Conservation (phyloP, 1,139 yeast species). For the Groenewaldozyma auringiensis region DNA sequence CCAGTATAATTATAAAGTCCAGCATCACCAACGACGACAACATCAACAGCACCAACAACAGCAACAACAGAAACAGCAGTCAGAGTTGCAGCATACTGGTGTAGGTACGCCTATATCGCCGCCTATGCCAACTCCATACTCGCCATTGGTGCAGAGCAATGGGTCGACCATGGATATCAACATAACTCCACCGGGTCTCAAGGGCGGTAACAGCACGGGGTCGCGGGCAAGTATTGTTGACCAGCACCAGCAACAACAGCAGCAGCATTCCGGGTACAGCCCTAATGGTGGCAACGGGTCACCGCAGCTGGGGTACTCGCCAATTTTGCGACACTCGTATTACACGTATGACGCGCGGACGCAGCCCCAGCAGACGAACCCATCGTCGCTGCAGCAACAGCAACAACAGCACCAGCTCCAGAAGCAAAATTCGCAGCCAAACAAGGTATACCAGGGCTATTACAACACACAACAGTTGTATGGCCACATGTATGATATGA, state of each 20-base stretch:
- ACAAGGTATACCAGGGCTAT: too few relatives aligned
- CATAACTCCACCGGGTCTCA: not conserved
- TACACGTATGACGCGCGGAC: constrained; percentile 1
- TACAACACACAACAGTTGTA: constrained; percentile 1
- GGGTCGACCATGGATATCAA: not conserved
- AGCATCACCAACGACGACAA: not conserved
- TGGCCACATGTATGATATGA: not conserved
- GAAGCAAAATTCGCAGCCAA: not conserved
- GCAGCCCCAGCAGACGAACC: not conserved
- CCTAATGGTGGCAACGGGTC: not conserved
- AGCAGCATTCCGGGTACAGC: not conserved
- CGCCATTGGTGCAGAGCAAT: constrained; percentile 1
- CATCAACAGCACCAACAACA: constrained; percentile 2
- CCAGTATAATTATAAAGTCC: not conserved
- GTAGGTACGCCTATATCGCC: not conserved
- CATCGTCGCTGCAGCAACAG: not conserved
- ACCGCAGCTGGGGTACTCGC: not conserved
- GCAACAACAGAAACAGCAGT: constrained; percentile 1
- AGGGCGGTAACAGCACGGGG: not conserved
- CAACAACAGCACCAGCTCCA: constrained; percentile 1
- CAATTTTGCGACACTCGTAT: not conserved
- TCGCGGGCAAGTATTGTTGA: too few relatives aligned
- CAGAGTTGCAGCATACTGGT: not conserved
- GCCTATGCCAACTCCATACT: constrained; percentile 2
- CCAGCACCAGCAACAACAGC: too few relatives aligned